Conservation (phyloP, 2,329 filamentous ascomycete genomes). For the Nigrospora oryzae region DNA sequence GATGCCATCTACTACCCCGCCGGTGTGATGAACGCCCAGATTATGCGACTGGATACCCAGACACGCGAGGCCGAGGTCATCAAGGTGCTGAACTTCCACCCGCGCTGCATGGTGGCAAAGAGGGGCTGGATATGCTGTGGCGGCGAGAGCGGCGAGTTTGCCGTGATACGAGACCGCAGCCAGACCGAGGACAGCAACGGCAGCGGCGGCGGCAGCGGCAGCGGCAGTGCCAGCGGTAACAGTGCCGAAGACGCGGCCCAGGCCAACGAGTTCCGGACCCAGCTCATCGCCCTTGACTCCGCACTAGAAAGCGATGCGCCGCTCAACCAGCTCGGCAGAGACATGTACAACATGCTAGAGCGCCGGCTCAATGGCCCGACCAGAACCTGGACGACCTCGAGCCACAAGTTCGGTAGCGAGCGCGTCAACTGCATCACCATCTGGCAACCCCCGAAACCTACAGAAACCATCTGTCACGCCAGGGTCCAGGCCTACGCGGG, state of each 20-base stretch:
- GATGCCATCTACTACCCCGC: slow-evolving; percentile 81
- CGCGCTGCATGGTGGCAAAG: slow-evolving; percentile 81
- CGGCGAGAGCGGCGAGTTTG: slow-evolving; percentile 81
- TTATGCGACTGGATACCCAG: slow-evolving; percentile 61
- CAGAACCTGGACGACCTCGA: slow-evolving; percentile 39
- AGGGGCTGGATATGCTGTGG: slow-evolving; percentile 88
- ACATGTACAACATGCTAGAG: slow-evolving; percentile 21
- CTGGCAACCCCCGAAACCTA: slow-evolving; percentile 42
- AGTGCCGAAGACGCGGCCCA: slow-evolving; percentile 13
- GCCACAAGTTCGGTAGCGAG: slow-evolving; percentile 46
- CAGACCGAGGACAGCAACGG: slow-evolving; percentile 14
- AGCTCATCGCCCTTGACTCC: slow-evolving; percentile 12
- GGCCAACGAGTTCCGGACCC: slow-evolving; percentile 11
- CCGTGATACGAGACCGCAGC: slow-evolving; percentile 54
- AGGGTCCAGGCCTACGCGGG: slow-evolving; percentile 32
- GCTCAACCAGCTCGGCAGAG: slow-evolving; percentile 18
- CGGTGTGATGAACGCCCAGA: slow-evolving; percentile 54
- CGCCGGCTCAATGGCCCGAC: slow-evolving; percentile 24
- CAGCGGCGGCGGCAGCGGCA: not conserved
- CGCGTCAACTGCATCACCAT: slow-evolving; percentile 60
- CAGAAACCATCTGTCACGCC: slow-evolving; percentile 15
- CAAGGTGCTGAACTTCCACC: slow-evolving; percentile 61
- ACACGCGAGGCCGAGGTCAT: slow-evolving; percentile 66
- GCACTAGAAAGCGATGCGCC: slow-evolving; percentile 24
- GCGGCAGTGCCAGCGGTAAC: slow-evolving; percentile 4